Evolutionary conservation across 148 eudicot species (phyloP).

Genomic region (Amaranthus cruentus): DNA sequence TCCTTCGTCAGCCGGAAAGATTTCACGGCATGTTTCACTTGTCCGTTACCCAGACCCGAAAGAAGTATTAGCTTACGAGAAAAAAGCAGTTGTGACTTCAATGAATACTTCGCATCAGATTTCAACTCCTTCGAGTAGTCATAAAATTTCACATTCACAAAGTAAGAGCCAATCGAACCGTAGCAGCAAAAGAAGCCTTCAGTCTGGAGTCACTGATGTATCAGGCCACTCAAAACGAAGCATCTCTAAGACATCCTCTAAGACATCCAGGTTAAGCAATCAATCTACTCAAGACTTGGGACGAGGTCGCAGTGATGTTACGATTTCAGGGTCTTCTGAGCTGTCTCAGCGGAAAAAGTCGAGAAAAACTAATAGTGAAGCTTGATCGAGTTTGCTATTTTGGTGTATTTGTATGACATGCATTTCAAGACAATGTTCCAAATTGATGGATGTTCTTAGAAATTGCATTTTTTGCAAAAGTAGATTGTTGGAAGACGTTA

Average conservation of each 20-base stretch:
- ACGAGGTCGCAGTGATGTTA: conserved; percentile 38
- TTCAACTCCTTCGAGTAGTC: conserved; percentile 36
- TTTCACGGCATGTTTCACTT: conserved; percentile 66
- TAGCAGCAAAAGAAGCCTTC: conserved; percentile 38
- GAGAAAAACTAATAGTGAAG: conserved; percentile 31
- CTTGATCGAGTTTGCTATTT: not conserved
- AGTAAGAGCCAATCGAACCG: conserved; percentile 31
- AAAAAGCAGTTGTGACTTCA: conserved; percentile 30
- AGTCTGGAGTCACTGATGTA: conserved; percentile 33
- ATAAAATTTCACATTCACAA: conserved; percentile 23
- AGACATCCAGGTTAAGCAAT: conserved; percentile 30
- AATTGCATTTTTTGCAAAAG: too few relatives aligned
- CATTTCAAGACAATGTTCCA: not conserved
- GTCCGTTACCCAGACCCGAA: conserved; percentile 76
- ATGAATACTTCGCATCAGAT: conserved; percentile 35
- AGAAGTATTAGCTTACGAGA: conserved; percentile 34
- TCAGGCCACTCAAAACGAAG: conserved; percentile 34
- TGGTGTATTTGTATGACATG: not conserved
- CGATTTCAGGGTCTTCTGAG: conserved; percentile 47
- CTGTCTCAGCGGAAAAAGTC: conserved; percentile 47
- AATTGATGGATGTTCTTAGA: too few relatives aligned
- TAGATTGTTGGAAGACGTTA: too few relatives aligned
- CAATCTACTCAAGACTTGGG: conserved; percentile 45
- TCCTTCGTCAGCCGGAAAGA: conserved; percentile 64
- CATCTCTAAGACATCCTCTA: conserved; percentile 32